Evolutionary conservation across 352 stramenopile species (phyloP).

Genomic region (Saprolegnia diclina): DNA sequence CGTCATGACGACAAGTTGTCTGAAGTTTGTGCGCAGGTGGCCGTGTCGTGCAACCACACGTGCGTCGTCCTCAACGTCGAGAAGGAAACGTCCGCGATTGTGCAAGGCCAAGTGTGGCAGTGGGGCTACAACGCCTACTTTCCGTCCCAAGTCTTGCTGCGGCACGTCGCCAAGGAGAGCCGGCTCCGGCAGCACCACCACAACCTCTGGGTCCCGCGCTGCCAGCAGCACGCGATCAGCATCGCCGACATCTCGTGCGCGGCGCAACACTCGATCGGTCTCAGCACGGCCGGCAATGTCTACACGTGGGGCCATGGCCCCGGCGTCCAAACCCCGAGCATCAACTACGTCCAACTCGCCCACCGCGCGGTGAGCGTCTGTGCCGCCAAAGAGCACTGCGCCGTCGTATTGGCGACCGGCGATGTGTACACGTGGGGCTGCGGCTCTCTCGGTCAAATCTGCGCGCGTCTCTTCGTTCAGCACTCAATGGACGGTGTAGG

Average conservation of each 20-base stretch:
- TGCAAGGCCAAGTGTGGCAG: slow-evolving; percentile 69
- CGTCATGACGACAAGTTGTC: slow-evolving; percentile 38
- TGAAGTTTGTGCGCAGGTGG: slow-evolving; percentile 39
- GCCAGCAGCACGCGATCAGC: slow-evolving; percentile 43
- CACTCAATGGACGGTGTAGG: slow-evolving; percentile 33
- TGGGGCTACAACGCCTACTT: slow-evolving; percentile 69
- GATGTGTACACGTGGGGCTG: slow-evolving; percentile 74
- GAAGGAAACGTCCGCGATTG: slow-evolving; percentile 41
- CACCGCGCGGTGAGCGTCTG: slow-evolving; percentile 40
- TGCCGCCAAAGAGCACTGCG: slow-evolving; percentile 71
- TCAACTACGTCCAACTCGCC: slow-evolving; percentile 19
- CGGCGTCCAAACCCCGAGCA: background rate
- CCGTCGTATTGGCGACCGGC: slow-evolving; percentile 53
- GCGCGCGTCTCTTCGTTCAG: background rate
- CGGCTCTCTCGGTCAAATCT: slow-evolving; percentile 41
- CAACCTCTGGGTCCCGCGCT: slow-evolving; percentile 55
- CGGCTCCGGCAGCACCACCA: slow-evolving; percentile 16
- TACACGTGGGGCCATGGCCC: slow-evolving; percentile 75
- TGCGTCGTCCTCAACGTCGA: slow-evolving; percentile 56
- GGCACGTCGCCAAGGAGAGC: slow-evolving; percentile 10
- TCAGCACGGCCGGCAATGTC: slow-evolving; percentile 53
- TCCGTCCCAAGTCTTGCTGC: slow-evolving; percentile 45
- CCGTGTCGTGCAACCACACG: slow-evolving; percentile 69
- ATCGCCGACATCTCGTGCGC: slow-evolving; percentile 70
- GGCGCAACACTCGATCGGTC: slow-evolving; percentile 71